Base-by-base conservation (phyloP, 2,329 filamentous ascomycete genomes). In the Fusarium abutilonis region DNA sequence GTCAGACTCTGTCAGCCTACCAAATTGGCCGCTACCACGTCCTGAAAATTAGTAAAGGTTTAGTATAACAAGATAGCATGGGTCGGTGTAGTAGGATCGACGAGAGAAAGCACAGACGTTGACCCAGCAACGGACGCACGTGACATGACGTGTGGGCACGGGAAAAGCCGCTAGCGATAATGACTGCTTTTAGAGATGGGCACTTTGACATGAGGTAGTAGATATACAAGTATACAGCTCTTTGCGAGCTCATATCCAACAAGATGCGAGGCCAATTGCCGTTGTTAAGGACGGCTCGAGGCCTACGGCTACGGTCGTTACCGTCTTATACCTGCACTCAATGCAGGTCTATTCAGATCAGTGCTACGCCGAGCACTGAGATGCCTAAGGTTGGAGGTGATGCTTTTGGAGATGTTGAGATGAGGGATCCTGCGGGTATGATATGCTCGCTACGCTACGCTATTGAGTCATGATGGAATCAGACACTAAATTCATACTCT, bases 261-360 rank as follows among this genome's bases (percentile, higher is more conserved):
- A 75, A 67, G 66, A 82, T 83, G 80, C 77, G 77, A 71, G 76
- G 77, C 61, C 76, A 77, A 68, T 74, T 76, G 67, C 73, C 77
- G 56, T 67, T 82, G 50, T 48, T 76, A 45, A 71, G 75, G 62
- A 67, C 76, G 56, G 71, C 75, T 38, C 75, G 73, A 13, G 64
- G 73, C 60, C 52, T 74, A 46, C 68, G 73, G 51, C 58, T 68
- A 54, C 71, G 73, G 55, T 52, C 63, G 48, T 65, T 62, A 21
- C 54, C 73, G 34, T 68, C 71, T 11, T 82, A 79, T 57, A 74
- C 84, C 43, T 86, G 83, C 71, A 75, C 78, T 44, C 83, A 85
- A 75, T 86, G 85, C 75, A 79, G 87, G 72, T 73, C 78, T 47
- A 86, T 89, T 43, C 86, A 88, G 71, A 87, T 89, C 78, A 86